Conservation (phyloP, 352 stramenopile genomes). For the Phytopythium litorale region DNA sequence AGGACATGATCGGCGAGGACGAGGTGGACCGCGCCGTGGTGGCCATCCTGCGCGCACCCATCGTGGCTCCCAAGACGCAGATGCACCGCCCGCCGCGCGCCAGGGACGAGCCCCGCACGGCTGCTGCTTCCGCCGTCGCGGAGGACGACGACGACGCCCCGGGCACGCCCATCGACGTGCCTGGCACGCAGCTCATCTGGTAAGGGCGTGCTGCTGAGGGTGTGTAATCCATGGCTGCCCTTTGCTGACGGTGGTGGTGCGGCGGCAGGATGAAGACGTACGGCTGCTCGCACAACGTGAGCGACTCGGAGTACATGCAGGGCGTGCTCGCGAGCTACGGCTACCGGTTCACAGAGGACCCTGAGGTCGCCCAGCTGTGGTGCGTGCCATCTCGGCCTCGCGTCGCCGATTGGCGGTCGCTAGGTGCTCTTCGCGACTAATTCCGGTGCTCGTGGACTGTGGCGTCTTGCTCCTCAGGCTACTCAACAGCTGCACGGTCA, state of each 20-base stretch:
- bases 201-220: constrained; percentile 2
- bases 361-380: constrained; percentile 82
- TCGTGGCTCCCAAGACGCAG: constrained; percentile 61
- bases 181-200: constrained; percentile 74
- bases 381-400: constrained; percentile 4
- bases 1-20: constrained; percentile 77
- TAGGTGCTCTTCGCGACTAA: not conserved
- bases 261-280: constrained; percentile 83
- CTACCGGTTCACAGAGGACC: constrained; percentile 79
- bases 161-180: constrained; percentile 25
- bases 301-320: constrained; percentile 93
- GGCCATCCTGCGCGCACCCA: constrained; percentile 38
- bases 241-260: not conserved
- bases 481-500: constrained; percentile 93
- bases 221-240: not conserved
- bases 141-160: constrained; percentile 4
- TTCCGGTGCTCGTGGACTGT: not conserved
- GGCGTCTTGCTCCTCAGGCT: constrained; percentile 28
- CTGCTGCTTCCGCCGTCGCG: not conserved
- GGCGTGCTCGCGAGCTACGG: constrained; percentile 88
- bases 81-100: constrained; percentile 22
- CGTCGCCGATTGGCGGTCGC: not conserved
- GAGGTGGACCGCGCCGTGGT: constrained; percentile 53
- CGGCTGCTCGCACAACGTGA: constrained; percentile 92
- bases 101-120: not conserved